Evolutionary conservation across 1,139 yeast species (phyloP), one percentile per base, ranked within the genome.

Genomic region (Saccharomyces hybrid): DNA sequence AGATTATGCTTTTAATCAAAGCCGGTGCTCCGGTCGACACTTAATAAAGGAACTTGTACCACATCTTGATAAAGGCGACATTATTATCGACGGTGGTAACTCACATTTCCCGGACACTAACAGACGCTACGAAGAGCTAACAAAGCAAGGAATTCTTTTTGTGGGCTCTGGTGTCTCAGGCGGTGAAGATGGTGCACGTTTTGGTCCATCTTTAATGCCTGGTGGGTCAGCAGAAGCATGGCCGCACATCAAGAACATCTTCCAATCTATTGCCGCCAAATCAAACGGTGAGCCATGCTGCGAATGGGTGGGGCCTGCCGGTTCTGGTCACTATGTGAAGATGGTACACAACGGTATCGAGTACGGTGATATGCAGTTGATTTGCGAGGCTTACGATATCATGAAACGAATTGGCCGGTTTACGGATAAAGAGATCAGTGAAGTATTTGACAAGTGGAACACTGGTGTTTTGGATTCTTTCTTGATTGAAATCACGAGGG

Each of bases 311-410:
- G 99, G 99, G 70, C 96, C 91, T 67, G 96, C 95, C 57, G 99
- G 99, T 75, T 84, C 98, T 53, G 99, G 99, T 71, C 99, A 93
- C 79, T 93, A 87, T 78, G 98, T 93, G 73, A 93, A 93, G 82
- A 93, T 93, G 99, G 98, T 93, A 65, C 99, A 93, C 82, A 93
- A 93, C 74, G 99, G 99, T 87, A 93, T 93, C 69, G 99, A 93
- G 78, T 93, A 93, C 75, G 99, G 99, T 83, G 99, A 93, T 77
- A 93, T 93, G 99, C 99, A 93, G 79, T 83, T 93, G 81, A 93
- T 93, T 73, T 84, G 93, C 76, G 99, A 93, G 79, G 97, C 97
- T 64, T 93, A 93, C 77, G 97, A 91, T 74, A 78, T 93, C 72
- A 79, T 93, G 85, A 91, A 89, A 83, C 85, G 97, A 75, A 85